Percentiles rank a stretch among this genome's conserved stretches.
Evolutionary conservation across 345 rosid genomes (phyloP).

Genomic region (Eucalyptus tenuipes): DNA sequence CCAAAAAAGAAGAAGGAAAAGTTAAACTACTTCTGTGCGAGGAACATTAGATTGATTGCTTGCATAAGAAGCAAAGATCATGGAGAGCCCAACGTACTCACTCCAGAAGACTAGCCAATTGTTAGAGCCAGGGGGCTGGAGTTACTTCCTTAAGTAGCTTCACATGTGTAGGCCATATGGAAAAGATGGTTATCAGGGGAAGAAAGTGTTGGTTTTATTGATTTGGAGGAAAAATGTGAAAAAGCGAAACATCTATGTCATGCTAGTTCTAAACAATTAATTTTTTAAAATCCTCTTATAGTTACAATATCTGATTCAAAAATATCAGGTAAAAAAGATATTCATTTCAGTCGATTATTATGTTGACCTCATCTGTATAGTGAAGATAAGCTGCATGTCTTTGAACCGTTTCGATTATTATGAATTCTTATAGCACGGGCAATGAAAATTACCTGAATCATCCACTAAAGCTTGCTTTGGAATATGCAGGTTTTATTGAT

Average conservation of each 20-base stretch:
- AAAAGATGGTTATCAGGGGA: not conserved
- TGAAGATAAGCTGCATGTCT: not conserved
- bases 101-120: not conserved
- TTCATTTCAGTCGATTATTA: not conserved
- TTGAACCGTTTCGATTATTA: not conserved
- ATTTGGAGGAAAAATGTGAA: not conserved
- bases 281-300: not conserved
- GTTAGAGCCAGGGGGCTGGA: not conserved
- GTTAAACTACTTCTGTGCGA: not conserved
- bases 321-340: not conserved
- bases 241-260: not conserved
- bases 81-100: not conserved
- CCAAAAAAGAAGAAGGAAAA: not conserved
- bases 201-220: not conserved
- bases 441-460: not conserved
- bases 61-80: not conserved
- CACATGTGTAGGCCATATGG: not conserved
- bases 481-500: slow-evolving; percentile 22
- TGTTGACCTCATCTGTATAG: not conserved
- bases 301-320: not conserved
- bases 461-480: not conserved
- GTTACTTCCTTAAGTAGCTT: not conserved
- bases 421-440: not conserved
- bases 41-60: not conserved
- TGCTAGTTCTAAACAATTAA: not conserved